Base-by-base conservation (phyloP, 2,329 filamentous ascomycete genomes). In the Colletotrichum euphorbiae region DNA sequence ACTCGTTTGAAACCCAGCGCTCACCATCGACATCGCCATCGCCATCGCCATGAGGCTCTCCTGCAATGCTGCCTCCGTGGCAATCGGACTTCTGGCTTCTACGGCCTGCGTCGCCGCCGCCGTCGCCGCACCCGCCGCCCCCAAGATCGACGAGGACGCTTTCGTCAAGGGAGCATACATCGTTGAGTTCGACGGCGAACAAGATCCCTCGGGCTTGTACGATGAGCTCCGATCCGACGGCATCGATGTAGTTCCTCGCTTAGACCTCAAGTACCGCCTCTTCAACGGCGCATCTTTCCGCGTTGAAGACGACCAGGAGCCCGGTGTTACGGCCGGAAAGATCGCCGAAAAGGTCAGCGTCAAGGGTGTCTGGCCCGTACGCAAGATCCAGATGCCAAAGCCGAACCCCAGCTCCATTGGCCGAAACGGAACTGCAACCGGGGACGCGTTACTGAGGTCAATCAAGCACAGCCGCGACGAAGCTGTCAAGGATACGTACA, bases 361-460 rank as follows among this genome's bases (percentile, higher is more conserved):
- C 59, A 76, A 74, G 69, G 70, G 66, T 6, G 62, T 77, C 12
- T 79, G 76, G 75, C 76, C 77, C 3, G 72, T 78, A 24, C 71
- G 71, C 28, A 70, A 58, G 40, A 69, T 72, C 57, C 63, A 55
- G 36, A 72, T 70, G 50, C 72, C 72, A 12, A 65, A 71, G 36
- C 63, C 57, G 6, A 48, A 68, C 12, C 55, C 64, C n/a, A 59
- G 55, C 19, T 68, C 67, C 21, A 43, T 73, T 15, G 71, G 69
- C 8, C 57, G 51, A 24, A 72, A 72, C 51, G 70, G 67, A 43
- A 72, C 60, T 12, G 57, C 68, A 9, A 48, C 67, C 19, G 54
- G 65, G 19, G 69, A 66, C n/a, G 52, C 67, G 21, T 51, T 67
- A 12, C 21, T 52, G 11, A 31, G 48, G 5, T 59, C 33, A 15